Evolutionary conservation across 1,284 basidiomycete genomes (phyloP).

Genomic region (Cutaneotrichosporon sp.): DNA sequence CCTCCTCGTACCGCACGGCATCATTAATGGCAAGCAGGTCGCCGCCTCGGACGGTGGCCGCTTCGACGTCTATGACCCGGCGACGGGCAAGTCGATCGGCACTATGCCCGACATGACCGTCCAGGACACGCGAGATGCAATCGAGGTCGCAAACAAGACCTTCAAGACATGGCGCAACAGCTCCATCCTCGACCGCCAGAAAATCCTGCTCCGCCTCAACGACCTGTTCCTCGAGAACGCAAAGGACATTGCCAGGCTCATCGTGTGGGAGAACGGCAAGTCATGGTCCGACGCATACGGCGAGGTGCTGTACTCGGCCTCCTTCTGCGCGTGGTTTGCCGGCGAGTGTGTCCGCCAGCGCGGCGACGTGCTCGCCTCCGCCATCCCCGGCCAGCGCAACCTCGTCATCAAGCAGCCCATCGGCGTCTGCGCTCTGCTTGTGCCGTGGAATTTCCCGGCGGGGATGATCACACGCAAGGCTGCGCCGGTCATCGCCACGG

Average conservation of each 20-base stretch:
- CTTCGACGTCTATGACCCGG: constrained; percentile 78
- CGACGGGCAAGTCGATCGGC: constrained; percentile 71
- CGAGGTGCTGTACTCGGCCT: constrained; percentile 73
- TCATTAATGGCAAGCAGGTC: constrained; percentile 77
- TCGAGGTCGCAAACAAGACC: constrained; percentile 67
- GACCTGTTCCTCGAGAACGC: constrained; percentile 30
- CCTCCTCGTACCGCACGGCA: constrained; percentile 67
- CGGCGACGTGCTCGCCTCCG: constrained; percentile 76
- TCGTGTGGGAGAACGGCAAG: constrained; percentile 80
- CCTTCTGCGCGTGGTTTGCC: constrained; percentile 79
- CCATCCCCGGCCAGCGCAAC: constrained; percentile 68
- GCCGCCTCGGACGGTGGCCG: constrained; percentile 66
- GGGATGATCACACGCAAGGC: constrained; percentile 67
- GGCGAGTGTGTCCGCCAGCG: constrained; percentile 73
- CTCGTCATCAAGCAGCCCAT: constrained; percentile 92
- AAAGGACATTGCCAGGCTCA: constrained; percentile 42
- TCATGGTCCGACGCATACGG: constrained; percentile 73
- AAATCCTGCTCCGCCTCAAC: constrained; percentile 32
- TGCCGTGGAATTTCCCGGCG: constrained; percentile 76
- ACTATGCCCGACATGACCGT: constrained; percentile 80
- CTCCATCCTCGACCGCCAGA: constrained; percentile 49
- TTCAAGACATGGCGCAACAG: constrained; percentile 78
- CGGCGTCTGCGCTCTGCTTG: constrained; percentile 55
- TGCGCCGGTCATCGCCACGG: constrained; percentile 71
- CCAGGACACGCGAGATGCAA: constrained; percentile 71